Evolutionary conservation across 129 eudicot genomes (phyloP).

Genomic region (Tagetes erecta): DNA sequence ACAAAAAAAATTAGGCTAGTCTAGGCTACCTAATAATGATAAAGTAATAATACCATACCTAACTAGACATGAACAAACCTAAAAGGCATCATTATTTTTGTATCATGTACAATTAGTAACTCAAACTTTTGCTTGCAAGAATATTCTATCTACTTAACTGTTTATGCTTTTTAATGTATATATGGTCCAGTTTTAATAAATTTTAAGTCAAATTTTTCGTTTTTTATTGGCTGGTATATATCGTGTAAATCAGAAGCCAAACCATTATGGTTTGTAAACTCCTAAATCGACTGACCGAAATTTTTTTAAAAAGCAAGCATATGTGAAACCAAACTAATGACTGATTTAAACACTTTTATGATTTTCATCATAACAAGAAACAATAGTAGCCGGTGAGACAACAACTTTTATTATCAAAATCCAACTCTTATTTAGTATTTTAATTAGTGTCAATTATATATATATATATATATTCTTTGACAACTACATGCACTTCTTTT

Average conservation of each 20-base stretch:
- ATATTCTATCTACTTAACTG: not conserved
- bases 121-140: not conserved
- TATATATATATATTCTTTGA: not conserved
- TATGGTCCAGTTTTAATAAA: not conserved
- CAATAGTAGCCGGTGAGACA: too few relatives aligned
- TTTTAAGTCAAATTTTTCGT: not conserved
- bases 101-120: not conserved
- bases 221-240: too few relatives aligned
- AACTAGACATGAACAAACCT: conserved; percentile 17
- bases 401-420: too few relatives aligned
- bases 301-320: too few relatives aligned
- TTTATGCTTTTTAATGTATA: too few relatives aligned
- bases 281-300: too few relatives aligned
- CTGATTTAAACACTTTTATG: too few relatives aligned
- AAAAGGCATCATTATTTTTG: conserved; percentile 3
- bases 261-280: too few relatives aligned
- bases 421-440: too few relatives aligned
- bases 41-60: conserved; percentile 29
- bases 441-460: not conserved
- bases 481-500: not conserved
- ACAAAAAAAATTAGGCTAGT: conserved; percentile 33
- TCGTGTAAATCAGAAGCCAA: too few relatives aligned
- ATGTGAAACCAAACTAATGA: too few relatives aligned
- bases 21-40: conserved; percentile 27
- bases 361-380: too few relatives aligned